phyloP scores from a whole-genome alignment of 257 asterid species.

The Solanum chiquidenum region DNA sequence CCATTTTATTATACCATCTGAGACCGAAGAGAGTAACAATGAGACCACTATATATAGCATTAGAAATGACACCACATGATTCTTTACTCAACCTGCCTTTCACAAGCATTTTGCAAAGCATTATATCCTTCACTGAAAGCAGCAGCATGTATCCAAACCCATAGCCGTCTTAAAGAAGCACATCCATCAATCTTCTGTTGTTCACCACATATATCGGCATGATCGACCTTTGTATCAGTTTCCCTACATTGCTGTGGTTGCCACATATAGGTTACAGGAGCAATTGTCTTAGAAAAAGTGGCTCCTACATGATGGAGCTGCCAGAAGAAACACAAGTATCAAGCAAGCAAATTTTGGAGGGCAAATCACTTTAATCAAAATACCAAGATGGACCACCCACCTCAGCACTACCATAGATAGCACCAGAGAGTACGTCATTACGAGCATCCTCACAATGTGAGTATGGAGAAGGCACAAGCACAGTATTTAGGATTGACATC shows the following conservation, averaged over 20 bases:
- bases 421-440: conserved; percentile 41
- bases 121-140: conserved; percentile 67
- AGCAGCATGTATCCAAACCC: conserved; percentile 88
- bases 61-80: background rate
- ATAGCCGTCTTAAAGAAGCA: conserved; percentile 37
- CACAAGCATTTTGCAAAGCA: conserved; percentile 47
- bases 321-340: conserved; percentile 10
- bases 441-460: conserved; percentile 25
- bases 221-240: conserved; percentile 7
- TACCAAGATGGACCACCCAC: conserved; percentile 22
- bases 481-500: conserved; percentile 32
- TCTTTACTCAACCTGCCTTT: conserved; percentile 29
- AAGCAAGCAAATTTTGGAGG: background rate
- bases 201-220: conserved; percentile 7
- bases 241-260: conserved; percentile 21
- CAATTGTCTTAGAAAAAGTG: conserved; percentile 29
- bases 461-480: conserved; percentile 47
- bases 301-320: conserved; percentile 62
- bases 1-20: background rate
- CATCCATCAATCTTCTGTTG: conserved; percentile 9
- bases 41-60: background rate
- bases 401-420: conserved; percentile 57
- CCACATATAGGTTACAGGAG: conserved; percentile 92
- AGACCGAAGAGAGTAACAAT: background rate
- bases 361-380: background rate